phyloP scores from a whole-genome alignment of 176 grass and related monocot genomes.

The Juncus inflexus region DNA sequence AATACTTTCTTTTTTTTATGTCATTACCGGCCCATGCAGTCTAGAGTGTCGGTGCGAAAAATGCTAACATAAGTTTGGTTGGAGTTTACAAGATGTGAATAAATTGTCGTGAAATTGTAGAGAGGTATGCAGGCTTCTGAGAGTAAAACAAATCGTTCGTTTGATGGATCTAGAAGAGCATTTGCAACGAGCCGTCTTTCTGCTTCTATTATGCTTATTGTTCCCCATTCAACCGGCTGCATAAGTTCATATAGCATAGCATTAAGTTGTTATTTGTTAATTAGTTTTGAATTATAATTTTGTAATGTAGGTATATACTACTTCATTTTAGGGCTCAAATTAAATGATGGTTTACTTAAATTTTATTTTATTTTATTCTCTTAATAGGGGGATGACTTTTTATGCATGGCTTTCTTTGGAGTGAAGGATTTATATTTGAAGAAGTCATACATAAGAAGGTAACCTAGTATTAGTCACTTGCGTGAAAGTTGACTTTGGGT shows the following conservation, averaged over 20 bases:
- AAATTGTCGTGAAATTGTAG: conserved; percentile 39
- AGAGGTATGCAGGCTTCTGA: conserved; percentile 44
- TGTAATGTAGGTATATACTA: no score
- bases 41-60: conserved; percentile 1
- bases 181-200: conserved; percentile 37
- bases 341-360: no score
- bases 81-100: conserved; percentile 36
- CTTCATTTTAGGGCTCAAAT: no score
- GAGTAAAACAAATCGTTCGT: conserved; percentile 35
- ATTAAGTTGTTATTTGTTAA: no score
- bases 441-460: no score
- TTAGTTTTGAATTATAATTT: no score
- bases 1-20: no score
- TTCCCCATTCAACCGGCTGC: conserved; percentile 37
- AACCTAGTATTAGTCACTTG: no score
- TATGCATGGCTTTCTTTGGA: no score
- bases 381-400: no score
- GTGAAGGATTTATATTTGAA: no score
- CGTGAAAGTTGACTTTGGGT: background rate
- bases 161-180: conserved; percentile 34
- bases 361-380: no score
- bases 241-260: background rate
- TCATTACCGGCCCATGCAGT: conserved; percentile 30
- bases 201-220: conserved; percentile 27
- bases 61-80: conserved; percentile 5